These are phyloP conservation scores for Ophiostoma sp. DNA, from an alignment of 2,329 filamentous ascomycete genomes.

Conservation along the genomic window DNA sequence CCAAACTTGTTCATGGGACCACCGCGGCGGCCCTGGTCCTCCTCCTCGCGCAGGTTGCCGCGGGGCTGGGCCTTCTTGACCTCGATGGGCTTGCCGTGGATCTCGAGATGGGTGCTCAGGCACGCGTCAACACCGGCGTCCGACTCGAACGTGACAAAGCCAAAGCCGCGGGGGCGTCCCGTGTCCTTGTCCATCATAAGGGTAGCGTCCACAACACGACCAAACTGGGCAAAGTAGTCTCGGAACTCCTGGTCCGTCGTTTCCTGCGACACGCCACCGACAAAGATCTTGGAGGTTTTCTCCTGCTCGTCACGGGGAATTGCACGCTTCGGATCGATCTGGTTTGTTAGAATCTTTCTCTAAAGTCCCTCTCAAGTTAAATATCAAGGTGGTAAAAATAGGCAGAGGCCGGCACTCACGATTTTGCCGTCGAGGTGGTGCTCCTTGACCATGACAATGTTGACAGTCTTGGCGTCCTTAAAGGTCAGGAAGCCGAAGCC, in stretches of 20 bases:
- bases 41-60: conserved; percentile 88
- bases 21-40: conserved; percentile 60
- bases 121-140: conserved; percentile 92
- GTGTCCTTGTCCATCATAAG: conserved; percentile 99
- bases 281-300: conserved; percentile 97
- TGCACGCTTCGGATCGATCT: conserved; percentile 97
- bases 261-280: conserved; percentile 94
- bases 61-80: conserved; percentile 97
- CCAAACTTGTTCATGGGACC: conserved; percentile 49
- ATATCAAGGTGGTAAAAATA: too few species aligned
- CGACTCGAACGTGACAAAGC: conserved; percentile 96
- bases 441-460: conserved; percentile 99
- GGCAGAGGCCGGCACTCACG: conserved; percentile 51
- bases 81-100: conserved; percentile 93
- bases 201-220: conserved; percentile 91
- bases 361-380: too few species aligned
- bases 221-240: conserved; percentile 94
- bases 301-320: conserved; percentile 98
- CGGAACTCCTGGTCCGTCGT: conserved; percentile 95
- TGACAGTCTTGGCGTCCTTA: conserved; percentile 94
- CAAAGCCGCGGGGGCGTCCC: conserved; percentile 90
- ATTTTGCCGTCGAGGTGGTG: conserved; percentile 98
- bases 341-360: background rate
- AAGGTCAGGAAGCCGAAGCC: conserved; percentile 98
- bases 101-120: conserved; percentile 77